These are phyloP conservation scores for Groenewaldozyma sp. DNA, from an alignment of 1,139 yeast genomes.

Conservation along the genomic window DNA sequence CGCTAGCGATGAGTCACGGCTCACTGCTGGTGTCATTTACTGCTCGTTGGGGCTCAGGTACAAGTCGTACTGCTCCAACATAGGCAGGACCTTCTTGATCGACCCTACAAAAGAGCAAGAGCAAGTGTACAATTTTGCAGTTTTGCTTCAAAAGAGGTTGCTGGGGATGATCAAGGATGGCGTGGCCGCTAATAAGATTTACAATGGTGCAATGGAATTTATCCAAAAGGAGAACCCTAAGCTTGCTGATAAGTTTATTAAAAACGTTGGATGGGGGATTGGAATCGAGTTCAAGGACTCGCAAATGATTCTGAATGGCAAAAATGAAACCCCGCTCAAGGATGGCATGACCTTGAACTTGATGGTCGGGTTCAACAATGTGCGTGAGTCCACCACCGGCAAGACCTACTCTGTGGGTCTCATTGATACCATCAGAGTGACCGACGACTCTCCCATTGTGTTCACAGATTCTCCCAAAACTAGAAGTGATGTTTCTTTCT, in stretches of 20 bases:
- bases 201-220: conserved; percentile 50
- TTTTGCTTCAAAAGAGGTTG: conserved; percentile 49
- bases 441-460: conserved; percentile 50
- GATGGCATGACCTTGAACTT: conserved; percentile 72
- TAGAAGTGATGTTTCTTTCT: conserved; percentile 71
- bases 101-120: conserved; percentile 82
- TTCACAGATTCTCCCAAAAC: conserved; percentile 69
- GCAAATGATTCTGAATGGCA: conserved; percentile 59
- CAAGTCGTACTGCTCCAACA: conserved; percentile 80
- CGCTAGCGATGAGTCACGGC: conserved; percentile 53
- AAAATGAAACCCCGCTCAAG: conserved; percentile 57
- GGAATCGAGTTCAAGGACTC: conserved; percentile 91
- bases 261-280: conserved; percentile 81
- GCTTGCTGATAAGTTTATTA: conserved; percentile 55
- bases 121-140: conserved; percentile 64
- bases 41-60: conserved; percentile 83
- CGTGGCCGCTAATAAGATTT: conserved; percentile 53
- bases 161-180: conserved; percentile 58
- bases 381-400: conserved; percentile 35
- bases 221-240: conserved; percentile 52
- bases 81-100: conserved; percentile 81
- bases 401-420: conserved; percentile 59
- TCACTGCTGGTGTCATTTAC: conserved; percentile 72
- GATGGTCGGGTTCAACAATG: conserved; percentile 66
- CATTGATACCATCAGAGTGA: conserved; percentile 75